Evolutionary conservation across 2,329 filamentous ascomycete genomes (phyloP).

Genomic region (Parastagonospora nodorum): DNA sequence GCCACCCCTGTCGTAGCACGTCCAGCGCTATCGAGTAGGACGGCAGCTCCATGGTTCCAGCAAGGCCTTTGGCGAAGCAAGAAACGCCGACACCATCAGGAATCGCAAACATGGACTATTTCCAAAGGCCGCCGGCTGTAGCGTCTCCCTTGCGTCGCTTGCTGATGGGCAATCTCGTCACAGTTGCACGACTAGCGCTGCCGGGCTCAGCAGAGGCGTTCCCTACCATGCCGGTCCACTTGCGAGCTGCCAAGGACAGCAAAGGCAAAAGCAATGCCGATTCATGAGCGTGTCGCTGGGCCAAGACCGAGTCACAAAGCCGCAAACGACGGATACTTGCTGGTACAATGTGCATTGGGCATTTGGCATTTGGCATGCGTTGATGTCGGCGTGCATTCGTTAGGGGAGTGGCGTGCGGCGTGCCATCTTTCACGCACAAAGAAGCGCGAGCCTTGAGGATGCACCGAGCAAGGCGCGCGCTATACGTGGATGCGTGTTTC

Average conservation of each 20-base stretch:
- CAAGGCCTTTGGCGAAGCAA: slow-evolving; percentile 17
- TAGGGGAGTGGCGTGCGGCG: not conserved
- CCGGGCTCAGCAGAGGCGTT: slow-evolving; percentile 23
- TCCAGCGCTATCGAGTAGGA: slow-evolving; percentile 11
- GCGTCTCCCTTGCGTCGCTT: slow-evolving; percentile 34
- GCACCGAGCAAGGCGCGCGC: slow-evolving; percentile 9
- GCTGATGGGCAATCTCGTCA: slow-evolving; percentile 26
- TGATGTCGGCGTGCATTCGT: not conserved
- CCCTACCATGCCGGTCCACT: slow-evolving; percentile 13
- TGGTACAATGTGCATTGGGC: not conserved
- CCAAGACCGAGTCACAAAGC: slow-evolving; percentile 16
- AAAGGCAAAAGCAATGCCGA: slow-evolving; percentile 38
- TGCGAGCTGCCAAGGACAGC: slow-evolving; percentile 25
- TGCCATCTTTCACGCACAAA: slow-evolving; percentile 1
- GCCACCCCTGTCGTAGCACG: slow-evolving; percentile 11
- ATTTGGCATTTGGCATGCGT: not conserved
- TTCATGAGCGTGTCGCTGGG: slow-evolving; percentile 19
- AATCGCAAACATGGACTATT: slow-evolving; percentile 19
- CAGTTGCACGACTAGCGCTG: slow-evolving; percentile 40
- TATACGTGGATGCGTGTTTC: slow-evolving; percentile 41
- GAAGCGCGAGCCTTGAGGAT: not conserved
- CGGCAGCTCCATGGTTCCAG: slow-evolving; percentile 15
- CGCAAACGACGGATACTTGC: slow-evolving; percentile 4
- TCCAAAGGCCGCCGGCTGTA: slow-evolving; percentile 22
- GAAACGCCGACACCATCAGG: slow-evolving; percentile 26